A percentile compares a stretch with the other conserved stretches of the same genome.
phyloP scores from a whole-genome alignment of 192 early-diverging fungal species.

The Entomortierella beljakovae region DNA sequence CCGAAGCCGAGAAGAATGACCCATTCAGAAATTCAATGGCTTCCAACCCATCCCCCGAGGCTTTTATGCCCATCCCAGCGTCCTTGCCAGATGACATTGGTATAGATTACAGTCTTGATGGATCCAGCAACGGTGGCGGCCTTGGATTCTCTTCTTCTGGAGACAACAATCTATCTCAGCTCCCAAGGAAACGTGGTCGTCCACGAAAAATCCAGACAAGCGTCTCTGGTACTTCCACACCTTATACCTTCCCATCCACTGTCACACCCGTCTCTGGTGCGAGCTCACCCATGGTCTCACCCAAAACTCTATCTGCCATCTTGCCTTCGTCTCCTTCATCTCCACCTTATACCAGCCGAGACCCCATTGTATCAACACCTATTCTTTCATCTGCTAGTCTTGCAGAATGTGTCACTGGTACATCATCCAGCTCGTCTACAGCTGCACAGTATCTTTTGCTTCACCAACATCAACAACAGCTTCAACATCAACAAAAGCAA shows the following conservation, averaged over 20 bases:
- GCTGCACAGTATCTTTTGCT: neutral
- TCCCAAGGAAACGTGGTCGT: slow-evolving; percentile 26
- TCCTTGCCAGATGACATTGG: slow-evolving; percentile 17
- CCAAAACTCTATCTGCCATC: slow-evolving; percentile 37
- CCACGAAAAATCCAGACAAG: slow-evolving; percentile 24
- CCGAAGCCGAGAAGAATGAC: neutral
- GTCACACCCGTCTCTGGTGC: slow-evolving; percentile 1
- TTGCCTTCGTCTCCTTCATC: slow-evolving; percentile 40
- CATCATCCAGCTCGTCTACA: neutral
- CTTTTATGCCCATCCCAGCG: slow-evolving; percentile 35
- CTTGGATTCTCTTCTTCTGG: neutral
- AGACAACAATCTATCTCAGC: neutral
- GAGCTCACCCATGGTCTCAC: slow-evolving; percentile 41
- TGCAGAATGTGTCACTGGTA: neutral
- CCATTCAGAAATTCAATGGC: neutral
- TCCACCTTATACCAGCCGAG: neutral
- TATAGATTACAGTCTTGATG: neutral
- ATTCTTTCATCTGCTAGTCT: neutral
- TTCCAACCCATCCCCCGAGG: slow-evolving; percentile 17
- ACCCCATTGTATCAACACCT: neutral
- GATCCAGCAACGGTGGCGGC: slow-evolving; percentile 1
- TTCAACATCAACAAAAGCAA: slow-evolving; percentile 22
- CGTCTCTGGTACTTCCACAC: neutral
- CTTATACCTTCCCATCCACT: neutral
- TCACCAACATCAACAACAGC: slow-evolving; percentile 19